These are phyloP conservation scores for Pseudogymnoascus pannorum DNA, from an alignment of 2,329 filamentous ascomycete genomes.

Conservation along the genomic window DNA sequence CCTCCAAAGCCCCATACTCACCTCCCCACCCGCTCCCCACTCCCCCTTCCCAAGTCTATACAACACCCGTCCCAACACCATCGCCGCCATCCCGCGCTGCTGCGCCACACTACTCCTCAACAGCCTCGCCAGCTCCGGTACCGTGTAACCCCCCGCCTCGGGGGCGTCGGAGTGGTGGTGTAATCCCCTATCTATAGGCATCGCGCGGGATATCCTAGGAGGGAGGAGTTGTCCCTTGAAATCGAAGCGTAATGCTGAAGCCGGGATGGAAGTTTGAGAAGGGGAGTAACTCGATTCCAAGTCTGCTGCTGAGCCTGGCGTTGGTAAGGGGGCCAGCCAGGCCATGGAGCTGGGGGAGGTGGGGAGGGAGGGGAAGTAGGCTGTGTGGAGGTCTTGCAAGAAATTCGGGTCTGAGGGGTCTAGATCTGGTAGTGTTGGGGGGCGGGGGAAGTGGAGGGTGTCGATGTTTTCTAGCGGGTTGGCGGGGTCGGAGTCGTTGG, in stretches of 20 bases:
- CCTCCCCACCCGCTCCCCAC: conserved; percentile 57
- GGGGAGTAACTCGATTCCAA: conserved; percentile 76
- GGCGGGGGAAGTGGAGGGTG: conserved; percentile 35
- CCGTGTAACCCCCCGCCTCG: conserved; percentile 88
- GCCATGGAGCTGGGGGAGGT: conserved; percentile 78
- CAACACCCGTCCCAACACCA: conserved; percentile 78
- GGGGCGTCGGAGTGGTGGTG: conserved; percentile 93
- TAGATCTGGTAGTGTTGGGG: conserved; percentile 57
- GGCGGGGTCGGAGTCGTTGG: conserved; percentile 16
- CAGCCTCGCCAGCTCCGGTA: conserved; percentile 75
- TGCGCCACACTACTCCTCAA: conserved; percentile 75
- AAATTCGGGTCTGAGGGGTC: conserved; percentile 80
- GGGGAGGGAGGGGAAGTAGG: conserved; percentile 87
- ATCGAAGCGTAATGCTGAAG: conserved; percentile 79
- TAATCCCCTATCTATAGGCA: conserved; percentile 72
- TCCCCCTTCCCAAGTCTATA: conserved; percentile 72
- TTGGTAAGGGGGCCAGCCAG: conserved; percentile 76
- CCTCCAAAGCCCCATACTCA: conserved; percentile 77
- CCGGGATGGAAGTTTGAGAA: conserved; percentile 59
- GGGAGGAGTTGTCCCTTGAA: conserved; percentile 76
- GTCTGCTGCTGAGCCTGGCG: conserved; percentile 56
- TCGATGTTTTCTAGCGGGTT: conserved; percentile 38
- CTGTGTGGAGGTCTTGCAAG: conserved; percentile 73
- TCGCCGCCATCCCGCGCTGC: conserved; percentile 86
- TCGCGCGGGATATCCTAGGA: conserved; percentile 62